Conservation (phyloP, 768 basidiomycete species). For the Tulasnella sp. region DNA sequence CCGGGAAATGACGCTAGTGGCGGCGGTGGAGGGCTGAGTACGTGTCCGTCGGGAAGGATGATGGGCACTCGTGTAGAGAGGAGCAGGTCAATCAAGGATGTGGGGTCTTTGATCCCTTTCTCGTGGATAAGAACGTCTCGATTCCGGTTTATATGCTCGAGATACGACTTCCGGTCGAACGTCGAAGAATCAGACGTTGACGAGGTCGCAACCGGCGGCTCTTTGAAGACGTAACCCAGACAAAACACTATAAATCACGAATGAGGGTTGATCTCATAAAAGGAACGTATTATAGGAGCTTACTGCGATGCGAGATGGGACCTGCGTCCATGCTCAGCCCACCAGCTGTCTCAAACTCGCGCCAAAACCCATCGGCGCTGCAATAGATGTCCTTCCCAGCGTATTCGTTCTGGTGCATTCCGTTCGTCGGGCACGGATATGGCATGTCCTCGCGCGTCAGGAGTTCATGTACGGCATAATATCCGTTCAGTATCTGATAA, state of each 20-base stretch:
- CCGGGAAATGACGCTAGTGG: neutral
- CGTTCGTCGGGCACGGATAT: conserved; percentile 34
- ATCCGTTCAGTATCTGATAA: conserved; percentile 37
- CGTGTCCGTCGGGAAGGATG: conserved; percentile 26
- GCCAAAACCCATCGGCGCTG: conserved; percentile 55
- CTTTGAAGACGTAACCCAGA: conserved; percentile 66
- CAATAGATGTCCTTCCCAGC: conserved; percentile 50
- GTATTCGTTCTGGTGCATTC: conserved; percentile 54
- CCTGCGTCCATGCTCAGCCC: conserved; percentile 59
- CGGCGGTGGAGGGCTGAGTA: conserved; percentile 23
- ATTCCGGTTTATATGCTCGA: conserved; percentile 21
- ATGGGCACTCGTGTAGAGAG: conserved; percentile 21
- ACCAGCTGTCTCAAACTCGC: conserved; percentile 34
- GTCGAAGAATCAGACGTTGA: conserved; percentile 18
- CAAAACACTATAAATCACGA: conserved; percentile 46
- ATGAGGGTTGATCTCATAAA: neutral
- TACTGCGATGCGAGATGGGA: conserved; percentile 67
- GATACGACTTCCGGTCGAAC: conserved; percentile 17
- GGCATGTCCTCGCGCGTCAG: conserved; percentile 44
- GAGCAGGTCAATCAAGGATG: conserved; percentile 23
- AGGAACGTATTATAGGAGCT: conserved; percentile 20
- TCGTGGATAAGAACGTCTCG: conserved; percentile 18
- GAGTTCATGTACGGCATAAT: conserved; percentile 71
- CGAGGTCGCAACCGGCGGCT: conserved; percentile 29
- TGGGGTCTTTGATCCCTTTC: conserved; percentile 26